These are phyloP conservation scores for Clitoria ternatea DNA, from an alignment of 306 rosid genomes.

Conservation along the genomic window DNA sequence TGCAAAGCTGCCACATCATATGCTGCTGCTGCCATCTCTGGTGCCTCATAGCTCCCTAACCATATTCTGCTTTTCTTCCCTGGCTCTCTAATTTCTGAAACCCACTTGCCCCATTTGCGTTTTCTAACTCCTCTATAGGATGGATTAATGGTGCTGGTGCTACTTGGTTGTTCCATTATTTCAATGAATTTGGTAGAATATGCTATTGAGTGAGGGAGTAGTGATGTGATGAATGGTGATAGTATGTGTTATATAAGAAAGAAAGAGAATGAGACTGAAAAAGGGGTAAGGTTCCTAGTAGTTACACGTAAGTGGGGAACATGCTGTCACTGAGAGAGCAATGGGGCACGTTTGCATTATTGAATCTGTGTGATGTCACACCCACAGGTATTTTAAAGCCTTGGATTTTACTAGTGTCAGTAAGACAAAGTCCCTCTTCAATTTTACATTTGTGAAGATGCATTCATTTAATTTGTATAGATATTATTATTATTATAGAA, in stretches of 20 bases:
- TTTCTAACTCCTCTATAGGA: constrained; percentile 68
- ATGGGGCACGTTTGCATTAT: constrained; percentile 20
- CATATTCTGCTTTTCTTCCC: constrained; percentile 79
- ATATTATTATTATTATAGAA: too few relatives aligned
- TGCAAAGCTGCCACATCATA: constrained; percentile 84
- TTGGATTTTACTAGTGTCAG: too few relatives aligned
- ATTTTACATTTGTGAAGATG: too few relatives aligned
- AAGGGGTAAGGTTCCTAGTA: constrained; percentile 45
- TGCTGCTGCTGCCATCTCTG: constrained; percentile 89
- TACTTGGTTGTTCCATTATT: constrained; percentile 5
- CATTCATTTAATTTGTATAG: too few relatives aligned
- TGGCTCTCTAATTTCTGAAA: constrained; percentile 85
- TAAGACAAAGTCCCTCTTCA: too few relatives aligned
- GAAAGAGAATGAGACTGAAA: not conserved
- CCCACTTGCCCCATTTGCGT: constrained; percentile 97
- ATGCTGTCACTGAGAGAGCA: constrained; percentile 55
- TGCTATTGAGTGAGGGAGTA: constrained; percentile 10
- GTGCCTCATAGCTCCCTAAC: constrained; percentile 76
- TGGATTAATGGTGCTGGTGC: constrained; percentile 1
- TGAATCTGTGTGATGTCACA: not conserved
- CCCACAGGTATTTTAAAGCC: not conserved
- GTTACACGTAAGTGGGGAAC: constrained; percentile 51
- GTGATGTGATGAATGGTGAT: not conserved
- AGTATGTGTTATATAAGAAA: not conserved
- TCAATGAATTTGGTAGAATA: not conserved